Base-by-base conservation (phyloP, 2,329 filamentous ascomycete species). In the Coniosporium uncinatum region DNA sequence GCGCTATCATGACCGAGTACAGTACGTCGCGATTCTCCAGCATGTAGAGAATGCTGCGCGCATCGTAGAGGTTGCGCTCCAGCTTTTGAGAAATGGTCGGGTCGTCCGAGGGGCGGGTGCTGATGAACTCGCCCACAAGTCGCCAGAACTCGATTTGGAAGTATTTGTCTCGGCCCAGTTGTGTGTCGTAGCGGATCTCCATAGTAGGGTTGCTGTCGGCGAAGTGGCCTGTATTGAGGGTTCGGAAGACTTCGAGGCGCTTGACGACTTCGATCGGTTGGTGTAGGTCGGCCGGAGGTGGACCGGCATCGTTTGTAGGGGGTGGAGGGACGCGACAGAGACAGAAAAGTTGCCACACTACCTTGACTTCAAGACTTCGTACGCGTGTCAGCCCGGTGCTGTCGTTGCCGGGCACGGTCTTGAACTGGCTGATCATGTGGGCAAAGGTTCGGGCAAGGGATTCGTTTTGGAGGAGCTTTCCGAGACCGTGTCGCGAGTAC, bases 11-110 rank as follows among this genome's bases (percentile, higher is more conserved):
- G 49, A 95, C 83, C 0, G 87, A 93, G 63, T 95, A 95, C 42
- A 96, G 78, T 16, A 95, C 83, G 58, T 96, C 89, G 40, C 90
- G 81, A 54, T 91, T 93, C 64, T 96, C 90, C 19, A 83, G 78
- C 37, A 84, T 84, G 50, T 88, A 85, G 13, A 95, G 73, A 18
- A 91, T 71, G 42, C 75, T 75, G 22, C 88, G 81, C 60, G 88
- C 78, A 39, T 74, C 73, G 4, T 62, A 63, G 22, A 95, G 67
- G 2, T 79, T 76, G 20, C 80, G 75, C 40, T 89, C 83, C 41
- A 75, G 70, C 51, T 73, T 78, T 43, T 64, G 67, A 5, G 75
- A 66, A 8, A 14, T 6, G 20, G 14, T 6, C 22, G 65, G 66
- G 37, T 75, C 68, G 29, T 81, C 74, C 44, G 85, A 79, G 47